Evolutionary conservation across 1,284 basidiomycete species (phyloP).

Genomic region (Cutaneotrichosporon sp.): DNA sequence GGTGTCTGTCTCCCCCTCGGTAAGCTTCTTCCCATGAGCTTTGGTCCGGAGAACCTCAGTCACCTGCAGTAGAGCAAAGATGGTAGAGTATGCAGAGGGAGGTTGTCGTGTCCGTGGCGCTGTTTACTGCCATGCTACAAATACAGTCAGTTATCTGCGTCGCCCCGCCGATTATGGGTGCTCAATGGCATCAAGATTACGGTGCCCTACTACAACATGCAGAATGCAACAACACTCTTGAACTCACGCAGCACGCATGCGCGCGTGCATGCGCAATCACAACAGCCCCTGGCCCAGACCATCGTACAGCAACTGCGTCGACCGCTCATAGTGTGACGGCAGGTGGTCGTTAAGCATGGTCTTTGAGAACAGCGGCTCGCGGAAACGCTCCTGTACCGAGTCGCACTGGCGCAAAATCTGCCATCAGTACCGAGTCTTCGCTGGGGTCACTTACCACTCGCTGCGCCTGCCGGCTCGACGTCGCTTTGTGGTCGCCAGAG

Average conservation of each 20-base stretch:
- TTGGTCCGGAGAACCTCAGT: constrained; percentile 77
- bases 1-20: constrained; percentile 54
- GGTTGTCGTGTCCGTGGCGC: too few relatives aligned
- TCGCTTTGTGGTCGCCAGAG: neutral
- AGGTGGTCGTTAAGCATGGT: constrained; percentile 47
- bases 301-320: constrained; percentile 40
- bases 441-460: too few relatives aligned
- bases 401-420: constrained; percentile 49
- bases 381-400: constrained; percentile 51
- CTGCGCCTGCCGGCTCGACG: constrained; percentile 41
- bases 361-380: constrained; percentile 46
- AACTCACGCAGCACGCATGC: neutral
- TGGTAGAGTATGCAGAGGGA: too few relatives aligned
- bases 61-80: too few relatives aligned
- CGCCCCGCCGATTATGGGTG: too few relatives aligned
- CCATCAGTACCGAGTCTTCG: too few relatives aligned
- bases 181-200: neutral
- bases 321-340: constrained; percentile 42
- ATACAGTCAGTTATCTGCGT: too few relatives aligned
- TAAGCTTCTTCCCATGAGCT: constrained; percentile 75
- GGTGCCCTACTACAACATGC: neutral
- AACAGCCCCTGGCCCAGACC: constrained; percentile 25
- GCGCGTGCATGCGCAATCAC: neutral
- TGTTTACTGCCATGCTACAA: too few relatives aligned
- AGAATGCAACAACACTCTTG: neutral